Percentiles rank a stretch among this genome's conserved stretches.
Conservation (phyloP, 306 rosid species). For the Cucurbita argyrosperma region DNA sequence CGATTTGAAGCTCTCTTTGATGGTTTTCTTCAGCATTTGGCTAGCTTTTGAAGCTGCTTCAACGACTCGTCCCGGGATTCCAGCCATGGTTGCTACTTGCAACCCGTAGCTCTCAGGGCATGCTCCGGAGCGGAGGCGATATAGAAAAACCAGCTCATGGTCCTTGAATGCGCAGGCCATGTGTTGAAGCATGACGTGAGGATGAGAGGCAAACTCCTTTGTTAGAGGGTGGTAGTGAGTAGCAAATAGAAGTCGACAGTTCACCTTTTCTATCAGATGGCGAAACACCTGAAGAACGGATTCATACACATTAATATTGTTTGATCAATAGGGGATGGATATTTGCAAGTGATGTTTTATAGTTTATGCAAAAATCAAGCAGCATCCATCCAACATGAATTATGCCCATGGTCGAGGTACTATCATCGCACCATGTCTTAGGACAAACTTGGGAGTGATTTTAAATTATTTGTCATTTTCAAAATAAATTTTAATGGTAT, state of each 20-base stretch:
- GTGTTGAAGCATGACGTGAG: constrained; percentile 73
- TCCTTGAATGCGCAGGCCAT: constrained; percentile 75
- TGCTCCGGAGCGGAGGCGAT: constrained; percentile 63
- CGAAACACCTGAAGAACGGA: constrained; percentile 53
- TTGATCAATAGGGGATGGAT: neutral
- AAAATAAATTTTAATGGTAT: too few species aligned
- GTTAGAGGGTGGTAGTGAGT: constrained; percentile 95
- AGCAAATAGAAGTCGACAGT: constrained; percentile 88
- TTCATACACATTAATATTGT: neutral
- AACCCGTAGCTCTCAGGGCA: constrained; percentile 90
- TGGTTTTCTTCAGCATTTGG: constrained; percentile 43
- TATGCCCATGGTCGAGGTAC: neutral
- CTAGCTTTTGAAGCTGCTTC: constrained; percentile 65
- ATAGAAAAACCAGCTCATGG: constrained; percentile 61
- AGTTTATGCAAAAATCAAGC: neutral
- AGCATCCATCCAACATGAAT: neutral
- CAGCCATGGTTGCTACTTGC: constrained; percentile 92
- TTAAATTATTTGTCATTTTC: neutral
- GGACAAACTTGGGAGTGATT: neutral
- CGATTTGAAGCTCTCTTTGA: constrained; percentile 44
- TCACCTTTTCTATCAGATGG: constrained; percentile 70
- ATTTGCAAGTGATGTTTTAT: neutral
- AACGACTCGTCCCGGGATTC: constrained; percentile 59
- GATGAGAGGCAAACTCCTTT: constrained; percentile 85
- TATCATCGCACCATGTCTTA: too few species aligned